Percentiles rank a stretch among this genome's conserved stretches.
Conservation (phyloP, 495 filamentous ascomycete species). For the Talaromyces wortmannii region DNA sequence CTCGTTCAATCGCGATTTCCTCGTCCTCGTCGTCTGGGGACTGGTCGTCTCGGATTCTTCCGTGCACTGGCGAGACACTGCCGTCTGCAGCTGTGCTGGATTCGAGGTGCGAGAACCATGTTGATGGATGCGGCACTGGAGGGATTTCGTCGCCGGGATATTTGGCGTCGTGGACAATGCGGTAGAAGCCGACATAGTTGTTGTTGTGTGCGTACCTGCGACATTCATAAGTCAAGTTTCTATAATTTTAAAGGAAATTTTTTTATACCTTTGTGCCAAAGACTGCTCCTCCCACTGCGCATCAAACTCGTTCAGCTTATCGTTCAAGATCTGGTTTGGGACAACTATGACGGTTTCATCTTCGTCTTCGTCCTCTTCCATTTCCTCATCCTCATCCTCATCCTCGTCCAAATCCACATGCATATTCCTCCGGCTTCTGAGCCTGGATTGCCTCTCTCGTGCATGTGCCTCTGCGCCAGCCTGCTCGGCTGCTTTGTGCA, state of each 20-base stretch:
- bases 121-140: conserved; percentile 58
- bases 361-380: conserved; percentile 16
- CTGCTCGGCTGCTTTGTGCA: conserved; percentile 20
- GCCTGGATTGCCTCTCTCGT: conserved; percentile 16
- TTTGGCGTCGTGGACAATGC: conserved; percentile 67
- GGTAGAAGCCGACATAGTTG: conserved; percentile 72
- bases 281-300: conserved; percentile 26
- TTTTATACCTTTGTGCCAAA: conserved; percentile 27
- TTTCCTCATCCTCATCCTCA: conserved; percentile 13
- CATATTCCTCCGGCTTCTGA: conserved; percentile 7
- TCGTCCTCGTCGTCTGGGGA: conserved; percentile 33
- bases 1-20: conserved; percentile 66
- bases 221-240: not conserved
- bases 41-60: not conserved
- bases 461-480: conserved; percentile 5
- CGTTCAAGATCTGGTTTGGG: conserved; percentile 20
- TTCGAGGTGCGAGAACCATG: conserved; percentile 62
- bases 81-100: conserved; percentile 17
- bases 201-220: conserved; percentile 66
- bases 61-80: not conserved
- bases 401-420: conserved; percentile 11
- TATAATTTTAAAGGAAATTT: not conserved
- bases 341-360: conserved; percentile 17
- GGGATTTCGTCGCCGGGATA: conserved; percentile 56
- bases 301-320: conserved; percentile 15